Percentiles rank a stretch among this genome's conserved stretches.
Evolutionary conservation across 2,329 filamentous ascomycete genomes (phyloP).

Genomic region (Gnomoniopsis sp.): DNA sequence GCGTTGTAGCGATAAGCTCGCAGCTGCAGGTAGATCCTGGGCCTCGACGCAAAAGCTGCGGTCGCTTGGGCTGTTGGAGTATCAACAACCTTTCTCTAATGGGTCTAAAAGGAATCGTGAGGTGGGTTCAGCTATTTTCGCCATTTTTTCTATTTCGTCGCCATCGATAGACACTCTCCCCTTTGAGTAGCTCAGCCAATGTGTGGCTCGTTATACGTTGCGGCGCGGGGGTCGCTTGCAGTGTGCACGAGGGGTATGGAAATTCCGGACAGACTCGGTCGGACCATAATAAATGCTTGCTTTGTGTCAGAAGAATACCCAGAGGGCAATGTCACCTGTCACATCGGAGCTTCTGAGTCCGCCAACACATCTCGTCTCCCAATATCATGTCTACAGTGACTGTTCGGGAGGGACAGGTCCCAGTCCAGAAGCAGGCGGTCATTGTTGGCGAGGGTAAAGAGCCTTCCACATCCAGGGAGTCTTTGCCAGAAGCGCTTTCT

Average conservation of each 20-base stretch:
- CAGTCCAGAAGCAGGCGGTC: background rate
- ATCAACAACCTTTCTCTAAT: background rate
- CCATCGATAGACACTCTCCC: slow-evolving; percentile 1
- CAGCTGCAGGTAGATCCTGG: background rate
- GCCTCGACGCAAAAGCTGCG: background rate
- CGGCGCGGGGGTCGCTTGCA: background rate
- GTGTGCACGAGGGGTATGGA: background rate
- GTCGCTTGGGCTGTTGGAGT: background rate
- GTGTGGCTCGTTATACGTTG: background rate
- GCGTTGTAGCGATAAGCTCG: background rate
- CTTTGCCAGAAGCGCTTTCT: slow-evolving; percentile 18
- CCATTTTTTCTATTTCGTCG: slow-evolving; percentile 1
- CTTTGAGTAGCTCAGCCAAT: background rate
- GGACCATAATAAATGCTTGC: background rate
- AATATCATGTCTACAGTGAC: slow-evolving; percentile 11
- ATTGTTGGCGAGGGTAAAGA: slow-evolving; percentile 1
- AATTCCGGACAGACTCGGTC: background rate
- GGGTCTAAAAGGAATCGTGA: background rate
- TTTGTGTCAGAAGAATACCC: background rate
- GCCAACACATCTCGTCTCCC: background rate
- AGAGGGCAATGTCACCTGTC: too few species aligned
- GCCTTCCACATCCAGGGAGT: background rate
- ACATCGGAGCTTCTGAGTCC: background rate
- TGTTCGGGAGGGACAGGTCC: background rate
- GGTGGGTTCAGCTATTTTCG: background rate